These are phyloP conservation scores for Trichoderma cornu-damae DNA, from an alignment of 2,329 filamentous ascomycete genomes.

Conservation along the genomic window DNA sequence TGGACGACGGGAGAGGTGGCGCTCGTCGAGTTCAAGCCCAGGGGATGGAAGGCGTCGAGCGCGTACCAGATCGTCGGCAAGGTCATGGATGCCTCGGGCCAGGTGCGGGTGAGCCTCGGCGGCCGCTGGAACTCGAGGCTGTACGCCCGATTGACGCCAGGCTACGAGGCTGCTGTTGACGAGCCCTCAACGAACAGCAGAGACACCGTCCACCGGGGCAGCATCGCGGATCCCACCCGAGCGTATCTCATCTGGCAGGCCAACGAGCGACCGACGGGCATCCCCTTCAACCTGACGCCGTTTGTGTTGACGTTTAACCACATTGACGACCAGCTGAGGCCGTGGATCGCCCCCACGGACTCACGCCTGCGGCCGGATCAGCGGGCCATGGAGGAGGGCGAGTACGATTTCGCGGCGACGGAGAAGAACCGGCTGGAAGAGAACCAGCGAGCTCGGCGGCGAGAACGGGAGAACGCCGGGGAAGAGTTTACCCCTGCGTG, in stretches of 20 bases:
- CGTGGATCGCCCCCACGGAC: slow-evolving; percentile 83
- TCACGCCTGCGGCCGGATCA: slow-evolving; percentile 91
- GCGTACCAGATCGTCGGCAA: slow-evolving; percentile 86
- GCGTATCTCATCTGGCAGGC: slow-evolving; percentile 93
- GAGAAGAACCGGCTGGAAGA: slow-evolving; percentile 96
- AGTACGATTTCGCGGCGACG: slow-evolving; percentile 85
- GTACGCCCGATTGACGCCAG: slow-evolving; percentile 87
- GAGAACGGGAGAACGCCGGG: slow-evolving; percentile 67
- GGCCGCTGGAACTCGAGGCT: slow-evolving; percentile 97
- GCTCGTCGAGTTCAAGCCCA: slow-evolving; percentile 84
- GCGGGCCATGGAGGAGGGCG: slow-evolving; percentile 96
- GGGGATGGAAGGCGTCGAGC: slow-evolving; percentile 91
- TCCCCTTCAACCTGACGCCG: slow-evolving; percentile 95
- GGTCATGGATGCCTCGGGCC: slow-evolving; percentile 72
- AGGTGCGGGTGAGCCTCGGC: slow-evolving; percentile 81
- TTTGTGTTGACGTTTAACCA: slow-evolving; percentile 95
- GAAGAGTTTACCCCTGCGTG: slow-evolving; percentile 80
- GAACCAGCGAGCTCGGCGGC: slow-evolving; percentile 73
- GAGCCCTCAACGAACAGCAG: slow-evolving; percentile 41
- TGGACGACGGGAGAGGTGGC: slow-evolving; percentile 93
- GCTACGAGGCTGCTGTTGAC: slow-evolving; percentile 71
- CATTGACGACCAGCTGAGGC: slow-evolving; percentile 71
- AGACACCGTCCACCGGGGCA: slow-evolving; percentile 42
- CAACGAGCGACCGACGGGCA: slow-evolving; percentile 70
- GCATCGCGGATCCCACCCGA: slow-evolving; percentile 60